Conservation (phyloP, 2,329 filamentous ascomycete genomes). For the Fusarium longipes region DNA sequence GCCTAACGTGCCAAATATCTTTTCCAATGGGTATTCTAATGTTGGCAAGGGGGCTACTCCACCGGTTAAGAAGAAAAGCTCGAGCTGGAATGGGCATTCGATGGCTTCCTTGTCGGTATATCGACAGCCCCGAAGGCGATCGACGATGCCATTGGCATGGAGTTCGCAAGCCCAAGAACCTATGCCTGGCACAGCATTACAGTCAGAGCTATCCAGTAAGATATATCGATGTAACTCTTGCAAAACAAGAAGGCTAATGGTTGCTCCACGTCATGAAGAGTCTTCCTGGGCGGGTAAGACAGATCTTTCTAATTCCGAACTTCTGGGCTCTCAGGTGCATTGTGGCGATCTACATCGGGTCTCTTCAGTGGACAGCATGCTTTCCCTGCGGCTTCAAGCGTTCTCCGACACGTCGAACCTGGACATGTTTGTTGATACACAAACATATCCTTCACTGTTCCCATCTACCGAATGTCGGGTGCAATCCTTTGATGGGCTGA, state of each 20-base stretch:
- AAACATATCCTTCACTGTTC: background rate
- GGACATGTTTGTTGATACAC: background rate
- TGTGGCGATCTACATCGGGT: slow-evolving; percentile 1
- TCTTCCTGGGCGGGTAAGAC: background rate
- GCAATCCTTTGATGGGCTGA: background rate
- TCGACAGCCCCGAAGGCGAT: slow-evolving; percentile 1
- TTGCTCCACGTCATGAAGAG: background rate
- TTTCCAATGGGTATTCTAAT: background rate
- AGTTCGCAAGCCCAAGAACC: background rate
- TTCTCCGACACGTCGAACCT: background rate
- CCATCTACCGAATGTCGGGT: background rate
- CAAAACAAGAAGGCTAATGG: background rate
- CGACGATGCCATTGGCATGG: background rate
- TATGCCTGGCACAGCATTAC: background rate
- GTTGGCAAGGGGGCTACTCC: background rate
- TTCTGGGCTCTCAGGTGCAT: background rate
- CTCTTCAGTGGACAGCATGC: background rate
- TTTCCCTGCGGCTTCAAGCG: background rate
- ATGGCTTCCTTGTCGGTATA: background rate
- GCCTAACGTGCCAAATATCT: background rate
- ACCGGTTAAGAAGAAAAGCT: background rate
- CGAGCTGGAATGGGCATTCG: background rate
- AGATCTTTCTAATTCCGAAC: background rate
- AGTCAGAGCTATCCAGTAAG: background rate
- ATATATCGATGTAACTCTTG: background rate